These are phyloP conservation scores for Cymbopogon citratus DNA, from an alignment of 176 grass and related monocot genomes.

Conservation along the genomic window DNA sequence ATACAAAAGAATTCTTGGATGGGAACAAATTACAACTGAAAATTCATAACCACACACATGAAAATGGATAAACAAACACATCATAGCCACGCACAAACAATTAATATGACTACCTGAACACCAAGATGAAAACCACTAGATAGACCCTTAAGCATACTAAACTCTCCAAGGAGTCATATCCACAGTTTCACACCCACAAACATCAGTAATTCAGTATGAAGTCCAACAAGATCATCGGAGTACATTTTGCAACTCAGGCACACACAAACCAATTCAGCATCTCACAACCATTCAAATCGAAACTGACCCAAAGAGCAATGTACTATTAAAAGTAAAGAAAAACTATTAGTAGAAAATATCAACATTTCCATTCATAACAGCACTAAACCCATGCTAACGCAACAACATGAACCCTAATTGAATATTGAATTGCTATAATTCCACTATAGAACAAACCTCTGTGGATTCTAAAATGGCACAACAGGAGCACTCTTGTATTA, in stretches of 20 bases:
- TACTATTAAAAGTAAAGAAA: background rate
- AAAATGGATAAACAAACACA: background rate
- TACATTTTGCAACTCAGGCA: background rate
- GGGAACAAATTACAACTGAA: background rate
- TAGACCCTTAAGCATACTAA: background rate
- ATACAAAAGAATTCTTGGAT: background rate
- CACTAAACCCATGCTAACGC: background rate
- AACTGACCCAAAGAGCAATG: background rate
- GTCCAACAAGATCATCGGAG: background rate
- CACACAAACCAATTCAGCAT: background rate
- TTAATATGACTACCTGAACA: background rate
- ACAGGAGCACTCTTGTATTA: background rate
- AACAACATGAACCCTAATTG: background rate
- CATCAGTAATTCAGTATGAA: background rate
- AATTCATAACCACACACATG: background rate
- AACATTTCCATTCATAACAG: background rate
- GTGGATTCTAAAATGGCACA: background rate
- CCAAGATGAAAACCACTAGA: conserved; percentile 1
- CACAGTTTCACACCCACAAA: background rate
- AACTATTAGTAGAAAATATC: background rate
- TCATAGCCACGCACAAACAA: background rate
- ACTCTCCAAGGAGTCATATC: background rate
- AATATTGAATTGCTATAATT: background rate
- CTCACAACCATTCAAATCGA: background rate
- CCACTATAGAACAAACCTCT: background rate